phyloP scores from a whole-genome alignment of 2,329 filamentous ascomycete species.

The Emmonsia crescens region DNA sequence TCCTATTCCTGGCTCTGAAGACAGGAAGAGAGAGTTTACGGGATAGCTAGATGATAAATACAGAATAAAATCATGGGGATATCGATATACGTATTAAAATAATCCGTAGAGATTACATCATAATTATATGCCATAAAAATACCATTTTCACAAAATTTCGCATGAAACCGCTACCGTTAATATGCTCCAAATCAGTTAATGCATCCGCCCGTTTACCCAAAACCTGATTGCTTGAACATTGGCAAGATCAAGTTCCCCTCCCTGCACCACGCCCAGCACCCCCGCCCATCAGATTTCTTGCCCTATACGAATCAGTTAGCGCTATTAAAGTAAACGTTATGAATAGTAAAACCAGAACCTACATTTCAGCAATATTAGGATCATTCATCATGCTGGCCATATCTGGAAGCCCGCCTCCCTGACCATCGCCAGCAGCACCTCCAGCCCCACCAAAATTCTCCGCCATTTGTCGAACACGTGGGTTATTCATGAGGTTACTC shows the following conservation, averaged over 20 bases:
- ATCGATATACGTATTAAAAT: neutral
- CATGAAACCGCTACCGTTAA: neutral
- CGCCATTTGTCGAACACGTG: constrained; percentile 76
- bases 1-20: neutral
- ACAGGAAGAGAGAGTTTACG: neutral
- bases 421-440: constrained; percentile 24
- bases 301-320: constrained; percentile 34
- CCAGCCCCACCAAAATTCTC: constrained; percentile 51
- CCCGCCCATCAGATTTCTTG: constrained; percentile 58
- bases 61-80: neutral
- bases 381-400: constrained; percentile 79
- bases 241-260: neutral
- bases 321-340: neutral
- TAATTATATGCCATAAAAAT: neutral
- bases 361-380: constrained; percentile 86
- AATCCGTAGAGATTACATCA: neutral
- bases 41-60: neutral
- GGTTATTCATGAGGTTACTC: constrained; percentile 89
- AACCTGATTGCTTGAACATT: neutral
- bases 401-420: constrained; percentile 80
- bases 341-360: constrained; percentile 36
- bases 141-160: neutral
- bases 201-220: neutral
- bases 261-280: constrained; percentile 31
- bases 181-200: neutral